phyloP scores from a whole-genome alignment of 805 yeast species.

The Kuraishia piskuri region DNA sequence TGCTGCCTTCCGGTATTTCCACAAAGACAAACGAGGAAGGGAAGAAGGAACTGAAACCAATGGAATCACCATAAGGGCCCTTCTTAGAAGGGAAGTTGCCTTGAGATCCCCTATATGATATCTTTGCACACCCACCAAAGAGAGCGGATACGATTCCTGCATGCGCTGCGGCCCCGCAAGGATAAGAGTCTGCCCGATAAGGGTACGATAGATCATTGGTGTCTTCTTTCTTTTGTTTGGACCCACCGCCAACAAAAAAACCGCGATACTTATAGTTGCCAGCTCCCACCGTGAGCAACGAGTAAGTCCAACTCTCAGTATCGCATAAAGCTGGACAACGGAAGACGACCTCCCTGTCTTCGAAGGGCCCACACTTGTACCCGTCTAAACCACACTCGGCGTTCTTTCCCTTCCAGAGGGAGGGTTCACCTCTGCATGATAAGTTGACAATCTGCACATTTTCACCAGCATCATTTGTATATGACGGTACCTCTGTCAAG shows the following conservation, averaged over 20 bases:
- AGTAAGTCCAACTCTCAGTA: slow-evolving; percentile 65
- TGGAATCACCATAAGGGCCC: slow-evolving; percentile 45
- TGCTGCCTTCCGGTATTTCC: slow-evolving; percentile 39
- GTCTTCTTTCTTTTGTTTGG: slow-evolving; percentile 9
- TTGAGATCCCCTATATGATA: slow-evolving; percentile 49
- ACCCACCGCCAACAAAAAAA: slow-evolving; percentile 74
- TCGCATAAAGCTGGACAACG: slow-evolving; percentile 89
- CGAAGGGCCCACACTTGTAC: slow-evolving; percentile 41
- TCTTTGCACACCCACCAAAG: slow-evolving; percentile 70
- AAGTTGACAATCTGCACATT: slow-evolving; percentile 30
- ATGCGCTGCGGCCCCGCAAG: slow-evolving; percentile 87
- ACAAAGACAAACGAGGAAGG: slow-evolving; percentile 65
- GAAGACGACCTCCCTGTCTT: slow-evolving; percentile 38
- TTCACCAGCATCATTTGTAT: slow-evolving; percentile 11
- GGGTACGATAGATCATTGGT: slow-evolving; percentile 38
- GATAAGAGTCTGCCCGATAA: slow-evolving; percentile 81
- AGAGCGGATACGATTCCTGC: slow-evolving; percentile 69
- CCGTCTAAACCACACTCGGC: slow-evolving; percentile 71
- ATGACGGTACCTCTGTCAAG: slow-evolving; percentile 32
- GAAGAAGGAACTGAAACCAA: slow-evolving; percentile 62
- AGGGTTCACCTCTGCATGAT: slow-evolving; percentile 36
- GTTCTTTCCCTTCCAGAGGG: slow-evolving; percentile 71
- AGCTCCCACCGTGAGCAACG: slow-evolving; percentile 67
- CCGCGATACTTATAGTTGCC: slow-evolving; percentile 60
- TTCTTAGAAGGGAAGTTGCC: slow-evolving; percentile 33